These are phyloP conservation scores for Prunus padus DNA, from an alignment of 306 rosid genomes.

Conservation along the genomic window DNA sequence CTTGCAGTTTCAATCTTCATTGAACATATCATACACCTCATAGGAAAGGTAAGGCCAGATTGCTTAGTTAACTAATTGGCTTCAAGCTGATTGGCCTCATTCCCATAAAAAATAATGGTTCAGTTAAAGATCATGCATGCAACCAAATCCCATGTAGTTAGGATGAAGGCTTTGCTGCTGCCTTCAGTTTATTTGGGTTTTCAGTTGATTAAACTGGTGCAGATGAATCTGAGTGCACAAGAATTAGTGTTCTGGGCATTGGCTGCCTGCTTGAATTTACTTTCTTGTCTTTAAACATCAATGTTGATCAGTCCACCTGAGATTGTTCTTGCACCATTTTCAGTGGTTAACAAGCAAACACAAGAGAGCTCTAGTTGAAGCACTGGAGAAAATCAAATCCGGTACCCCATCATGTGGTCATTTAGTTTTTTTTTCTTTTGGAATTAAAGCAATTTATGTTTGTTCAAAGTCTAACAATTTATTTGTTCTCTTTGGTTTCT, in stretches of 20 bases:
- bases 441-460: too few relatives aligned
- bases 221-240: too few relatives aligned
- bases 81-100: too few relatives aligned
- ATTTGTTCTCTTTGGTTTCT: neutral
- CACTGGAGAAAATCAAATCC: slow-evolving; percentile 68
- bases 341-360: slow-evolving; percentile 50
- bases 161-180: too few relatives aligned
- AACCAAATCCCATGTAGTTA: neutral
- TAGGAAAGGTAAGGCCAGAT: slow-evolving; percentile 39
- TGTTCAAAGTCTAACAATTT: slow-evolving; percentile 18
- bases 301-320: neutral
- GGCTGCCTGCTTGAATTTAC: too few relatives aligned
- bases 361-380: slow-evolving; percentile 63
- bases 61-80: neutral
- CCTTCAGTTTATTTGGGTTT: too few relatives aligned
- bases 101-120: too few relatives aligned
- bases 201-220: too few relatives aligned
- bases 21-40: slow-evolving; percentile 48
- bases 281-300: too few relatives aligned
- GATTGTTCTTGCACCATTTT: neutral
- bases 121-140: neutral
- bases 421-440: neutral
- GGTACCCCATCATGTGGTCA: slow-evolving; percentile 30
- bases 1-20: slow-evolving; percentile 56
- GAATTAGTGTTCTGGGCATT: too few relatives aligned